Evolutionary conservation across 192 early-diverging fungal genomes (phyloP), one percentile per base, ranked within the genome.

Genomic region (Backusella liffmaniae): DNA sequence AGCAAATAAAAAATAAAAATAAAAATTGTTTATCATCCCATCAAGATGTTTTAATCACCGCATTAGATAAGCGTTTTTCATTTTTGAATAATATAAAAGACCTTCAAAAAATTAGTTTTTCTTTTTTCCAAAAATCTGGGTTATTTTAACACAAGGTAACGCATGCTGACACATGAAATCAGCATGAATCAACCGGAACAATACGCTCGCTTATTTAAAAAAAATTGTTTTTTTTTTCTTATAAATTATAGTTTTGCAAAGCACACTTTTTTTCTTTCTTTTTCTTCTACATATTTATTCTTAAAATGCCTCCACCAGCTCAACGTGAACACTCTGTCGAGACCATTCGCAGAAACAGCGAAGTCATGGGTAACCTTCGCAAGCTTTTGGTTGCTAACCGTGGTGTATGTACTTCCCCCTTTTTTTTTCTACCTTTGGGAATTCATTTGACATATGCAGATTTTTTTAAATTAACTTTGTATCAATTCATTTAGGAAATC

Each of bases 401-500:
- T 78, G 87, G 87, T 73, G 85, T 86, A 82, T 79, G 78, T 78
- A 41, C 44, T 8, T 7, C 21, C 1, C 32, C 32, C 3, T 32
- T 32, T 32, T 32, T 32, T 32, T 32, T 32, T 53, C 21, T 34
- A 26, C 15, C 32, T 16, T 5, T 35, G 29, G 18, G 32, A 67
- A 67, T 15, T 16, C 23, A 62, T 62, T 59, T 62, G 56, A 62
- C 56, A 29, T 59, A 3, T 44, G 42, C 13, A 44, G 32, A 39
- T 39, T 37, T 37, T 36, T 7, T 37, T 39, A 29, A 62, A 37
- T 36, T 29, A 29, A 73, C 2, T 29, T 68, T 76, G 42, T 69
- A 32, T 32, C 67, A 13, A 29, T 36, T 67, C 26, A 18, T 46
- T 9, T 73, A 88, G 86, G 97, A 99, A 86, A 99, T 99, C 75